phyloP scores from a whole-genome alignment of 106 monocot species.

The Cymbidium sinense region DNA sequence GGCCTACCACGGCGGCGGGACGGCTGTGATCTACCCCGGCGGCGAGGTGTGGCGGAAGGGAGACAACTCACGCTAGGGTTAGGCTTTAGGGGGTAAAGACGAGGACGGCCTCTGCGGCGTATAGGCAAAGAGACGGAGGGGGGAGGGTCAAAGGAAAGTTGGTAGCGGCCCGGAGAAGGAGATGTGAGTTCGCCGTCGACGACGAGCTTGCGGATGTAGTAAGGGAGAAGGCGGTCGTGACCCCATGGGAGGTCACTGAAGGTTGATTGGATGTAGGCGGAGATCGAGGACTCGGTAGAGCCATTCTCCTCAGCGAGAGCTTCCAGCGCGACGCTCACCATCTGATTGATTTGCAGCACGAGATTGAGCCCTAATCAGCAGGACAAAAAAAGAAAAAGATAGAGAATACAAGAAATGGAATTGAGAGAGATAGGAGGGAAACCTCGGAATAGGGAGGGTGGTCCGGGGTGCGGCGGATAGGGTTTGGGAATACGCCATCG shows the following conservation, averaged over 20 bases:
- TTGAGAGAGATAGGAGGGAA: neutral
- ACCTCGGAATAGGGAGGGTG: conserved; percentile 29
- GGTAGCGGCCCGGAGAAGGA: conserved; percentile 3
- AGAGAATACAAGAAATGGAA: neutral
- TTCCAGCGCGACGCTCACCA: conserved; percentile 23
- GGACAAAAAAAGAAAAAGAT: neutral
- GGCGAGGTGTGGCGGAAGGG: neutral
- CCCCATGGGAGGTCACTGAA: conserved; percentile 14
- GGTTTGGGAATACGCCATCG: neutral
- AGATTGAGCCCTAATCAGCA: neutral
- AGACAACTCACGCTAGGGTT: neutral
- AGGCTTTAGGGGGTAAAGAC: neutral
- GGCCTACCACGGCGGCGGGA: neutral
- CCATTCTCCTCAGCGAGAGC: conserved; percentile 15
- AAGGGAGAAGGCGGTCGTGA: conserved; percentile 19
- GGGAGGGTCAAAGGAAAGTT: neutral
- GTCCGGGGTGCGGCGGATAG: conserved; percentile 7
- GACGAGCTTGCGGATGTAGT: conserved; percentile 25
- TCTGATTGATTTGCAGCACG: conserved; percentile 9
- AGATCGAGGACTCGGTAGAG: conserved; percentile 23
- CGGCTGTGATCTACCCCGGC: neutral
- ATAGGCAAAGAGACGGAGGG: neutral
- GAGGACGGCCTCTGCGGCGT: conserved; percentile 1
- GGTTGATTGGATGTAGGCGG: conserved; percentile 18
- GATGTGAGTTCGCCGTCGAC: conserved; percentile 5